phyloP scores from a whole-genome alignment of 257 asterid species.

The Petrea volubilis region DNA sequence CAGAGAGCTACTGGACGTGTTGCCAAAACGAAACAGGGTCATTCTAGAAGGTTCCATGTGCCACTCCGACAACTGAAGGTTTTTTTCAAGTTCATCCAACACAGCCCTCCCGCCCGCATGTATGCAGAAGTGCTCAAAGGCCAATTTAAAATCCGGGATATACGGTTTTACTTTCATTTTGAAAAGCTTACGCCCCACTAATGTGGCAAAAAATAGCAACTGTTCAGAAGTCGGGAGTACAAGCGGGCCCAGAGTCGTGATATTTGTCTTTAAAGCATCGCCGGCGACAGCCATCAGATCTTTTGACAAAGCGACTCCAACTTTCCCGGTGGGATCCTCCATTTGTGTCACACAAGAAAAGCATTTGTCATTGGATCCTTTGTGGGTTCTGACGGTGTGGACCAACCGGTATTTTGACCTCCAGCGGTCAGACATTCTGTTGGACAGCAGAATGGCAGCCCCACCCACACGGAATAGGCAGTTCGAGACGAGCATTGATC shows the following conservation, averaged over 20 bases:
- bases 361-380: conserved; percentile 36
- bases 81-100: conserved; percentile 35
- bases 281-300: conserved; percentile 40
- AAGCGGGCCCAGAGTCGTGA: conserved; percentile 23
- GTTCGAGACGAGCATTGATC: conserved; percentile 40
- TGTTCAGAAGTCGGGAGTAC: conserved; percentile 29
- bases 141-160: conserved; percentile 35
- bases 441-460: conserved; percentile 30
- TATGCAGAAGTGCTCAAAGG: conserved; percentile 38
- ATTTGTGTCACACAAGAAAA: conserved; percentile 30
- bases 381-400: conserved; percentile 36
- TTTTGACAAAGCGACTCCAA: conserved; percentile 33
- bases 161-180: conserved; percentile 34
- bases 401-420: conserved; percentile 33
- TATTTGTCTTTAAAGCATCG: conserved; percentile 35
- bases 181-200: conserved; percentile 22
- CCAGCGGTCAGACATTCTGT: conserved; percentile 11
- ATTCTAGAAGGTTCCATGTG: conserved; percentile 42
- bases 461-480: conserved; percentile 41
- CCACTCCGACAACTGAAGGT: conserved; percentile 33
- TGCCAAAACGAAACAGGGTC: conserved; percentile 35
- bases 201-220: conserved; percentile 23
- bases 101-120: conserved; percentile 36
- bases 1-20: conserved; percentile 38
- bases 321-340: conserved; percentile 34